Conservation (phyloP, 345 rosid species). For the Brassica rapa region DNA sequence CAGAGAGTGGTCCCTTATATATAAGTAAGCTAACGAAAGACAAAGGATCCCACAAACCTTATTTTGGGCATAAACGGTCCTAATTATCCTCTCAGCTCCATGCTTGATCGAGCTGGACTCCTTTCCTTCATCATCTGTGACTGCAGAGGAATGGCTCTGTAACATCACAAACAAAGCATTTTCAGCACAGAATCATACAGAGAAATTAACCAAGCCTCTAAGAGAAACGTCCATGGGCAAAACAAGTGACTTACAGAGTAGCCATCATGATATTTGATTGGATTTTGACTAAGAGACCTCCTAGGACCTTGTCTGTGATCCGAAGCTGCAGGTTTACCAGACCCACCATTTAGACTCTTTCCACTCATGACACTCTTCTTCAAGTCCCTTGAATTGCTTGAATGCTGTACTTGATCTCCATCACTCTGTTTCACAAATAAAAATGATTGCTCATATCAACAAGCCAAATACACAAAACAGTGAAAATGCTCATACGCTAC, state of each 20-base stretch:
- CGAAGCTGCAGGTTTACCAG: slow-evolving; percentile 47
- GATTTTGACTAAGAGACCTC: slow-evolving; percentile 75
- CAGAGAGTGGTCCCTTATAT: neutral
- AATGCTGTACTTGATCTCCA: slow-evolving; percentile 51
- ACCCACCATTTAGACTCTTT: slow-evolving; percentile 40
- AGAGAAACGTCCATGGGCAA: neutral
- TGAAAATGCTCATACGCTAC: neutral
- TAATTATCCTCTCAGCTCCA: slow-evolving; percentile 63
- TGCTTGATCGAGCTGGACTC: slow-evolving; percentile 48
- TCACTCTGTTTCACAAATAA: slow-evolving; percentile 58
- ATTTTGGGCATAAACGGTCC: slow-evolving; percentile 69
- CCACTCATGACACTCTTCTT: slow-evolving; percentile 48
- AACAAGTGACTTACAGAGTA: slow-evolving; percentile 61
- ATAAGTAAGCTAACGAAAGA: neutral
- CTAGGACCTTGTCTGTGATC: slow-evolving; percentile 55
- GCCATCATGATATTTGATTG: slow-evolving; percentile 69
- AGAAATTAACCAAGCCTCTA: neutral
- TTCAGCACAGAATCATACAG: neutral
- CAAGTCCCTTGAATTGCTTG: slow-evolving; percentile 42
- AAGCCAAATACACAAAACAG: slow-evolving; percentile 2
- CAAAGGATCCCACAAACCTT: slow-evolving; percentile 51
- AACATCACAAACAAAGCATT: slow-evolving; percentile 30
- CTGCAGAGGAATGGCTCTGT: slow-evolving; percentile 85
- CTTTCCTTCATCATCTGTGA: slow-evolving; percentile 88
- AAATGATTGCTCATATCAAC: slow-evolving; percentile 1